Conservation (phyloP, 129 eudicot genomes). For the Helianthus tuberosus region DNA sequence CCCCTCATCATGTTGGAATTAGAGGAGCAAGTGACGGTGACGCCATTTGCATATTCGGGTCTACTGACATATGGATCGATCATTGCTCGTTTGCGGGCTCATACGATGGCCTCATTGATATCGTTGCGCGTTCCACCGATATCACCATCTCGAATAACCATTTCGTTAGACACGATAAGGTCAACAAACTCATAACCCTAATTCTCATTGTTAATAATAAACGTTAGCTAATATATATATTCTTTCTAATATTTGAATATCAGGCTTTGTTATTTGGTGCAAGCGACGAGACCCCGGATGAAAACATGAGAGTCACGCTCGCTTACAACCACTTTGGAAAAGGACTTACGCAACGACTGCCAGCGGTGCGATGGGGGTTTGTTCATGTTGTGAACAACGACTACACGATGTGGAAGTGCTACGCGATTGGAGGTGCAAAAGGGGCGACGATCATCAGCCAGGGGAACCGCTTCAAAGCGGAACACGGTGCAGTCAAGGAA, state of each 20-base stretch:
- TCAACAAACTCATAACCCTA: background rate
- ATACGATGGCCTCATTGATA: constrained; percentile 72
- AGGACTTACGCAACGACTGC: constrained; percentile 80
- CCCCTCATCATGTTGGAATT: constrained; percentile 52
- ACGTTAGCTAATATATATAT: constrained; percentile 9
- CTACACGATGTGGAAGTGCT: constrained; percentile 90
- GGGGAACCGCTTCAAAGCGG: constrained; percentile 90
- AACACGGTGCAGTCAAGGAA: constrained; percentile 55
- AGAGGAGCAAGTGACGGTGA: constrained; percentile 77
- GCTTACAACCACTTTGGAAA: constrained; percentile 88
- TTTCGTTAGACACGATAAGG: constrained; percentile 76
- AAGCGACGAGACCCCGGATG: constrained; percentile 51
- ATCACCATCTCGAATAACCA: constrained; percentile 82
- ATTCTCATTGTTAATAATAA: background rate
- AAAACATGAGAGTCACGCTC: constrained; percentile 59
- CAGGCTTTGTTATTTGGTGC: constrained; percentile 92
- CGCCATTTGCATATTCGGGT: constrained; percentile 63
- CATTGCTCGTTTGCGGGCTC: constrained; percentile 66
- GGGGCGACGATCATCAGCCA: constrained; percentile 86
- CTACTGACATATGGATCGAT: constrained; percentile 70
- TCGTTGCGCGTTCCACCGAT: constrained; percentile 66
- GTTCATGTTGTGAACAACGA: constrained; percentile 93
- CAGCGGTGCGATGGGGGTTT: constrained; percentile 78
- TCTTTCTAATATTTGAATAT: background rate
- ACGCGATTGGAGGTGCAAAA: constrained; percentile 88